Evolutionary conservation across 202 grass and related monocot genomes (phyloP), one percentile per base, ranked within the genome.

Genomic region (Carex arenaria): DNA sequence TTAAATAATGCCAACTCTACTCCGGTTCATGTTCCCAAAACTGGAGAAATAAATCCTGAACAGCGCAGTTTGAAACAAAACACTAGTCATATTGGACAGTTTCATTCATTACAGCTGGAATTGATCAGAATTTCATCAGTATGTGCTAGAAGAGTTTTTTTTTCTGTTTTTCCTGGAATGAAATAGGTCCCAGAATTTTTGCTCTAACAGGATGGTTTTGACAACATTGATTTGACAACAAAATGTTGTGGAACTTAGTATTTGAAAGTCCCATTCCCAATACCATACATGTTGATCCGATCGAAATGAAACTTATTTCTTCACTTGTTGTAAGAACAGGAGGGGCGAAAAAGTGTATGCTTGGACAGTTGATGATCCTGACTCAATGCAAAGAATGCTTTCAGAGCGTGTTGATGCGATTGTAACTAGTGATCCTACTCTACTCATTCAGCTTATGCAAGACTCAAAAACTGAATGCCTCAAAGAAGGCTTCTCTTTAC

Each of bases 291-390:
- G 60, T 78, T 70, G 19, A 56, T 19, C n/a, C 36, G 19, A 60
- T 0, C 65, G 4, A 20, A 10, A 64, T 65, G 19, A 60, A 45
- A 86, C 67, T 28, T 59, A 38, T 80, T 10, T 6, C 61, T 30
- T 76, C 10, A 18, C 40, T 84, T 74, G 28, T 22, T 12, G 84
- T 85, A 19, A 40, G 23, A 67, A 80, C 93, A 98, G 96, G 74
- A 85, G 82, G 60, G 85, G 73, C 22, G 88, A 86, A 83, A 93
- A 92, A 87, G 86, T 92, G 12, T 98, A 90, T 89, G 91, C 91
- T n/a, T 98, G 96, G 96, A 98, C 96, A 22, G 93, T 98, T 59
- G 96, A 98, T 15, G 91, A 95, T 87, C 47, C 31, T 0, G 85
- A 87, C 65, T 92, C 89, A 38, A 95, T 98, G 96, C 84, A 73